Conservation (phyloP, 495 filamentous ascomycete genomes). For the Gamarada debralockiae region DNA sequence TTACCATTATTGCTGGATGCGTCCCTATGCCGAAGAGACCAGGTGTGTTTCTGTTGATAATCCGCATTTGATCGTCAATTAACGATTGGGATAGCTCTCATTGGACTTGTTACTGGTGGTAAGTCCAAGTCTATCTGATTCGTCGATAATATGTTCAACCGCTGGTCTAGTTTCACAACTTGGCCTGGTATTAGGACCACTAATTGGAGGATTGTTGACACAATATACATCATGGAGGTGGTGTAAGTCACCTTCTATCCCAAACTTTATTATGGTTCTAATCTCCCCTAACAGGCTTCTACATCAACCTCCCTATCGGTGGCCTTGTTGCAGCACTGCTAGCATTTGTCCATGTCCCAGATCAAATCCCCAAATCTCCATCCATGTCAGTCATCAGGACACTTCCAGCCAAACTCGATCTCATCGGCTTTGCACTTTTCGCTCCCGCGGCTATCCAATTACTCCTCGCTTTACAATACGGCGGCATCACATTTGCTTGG, state of each 20-base stretch:
- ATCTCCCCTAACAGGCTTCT: conserved; percentile 47
- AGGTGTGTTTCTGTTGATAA: not conserved
- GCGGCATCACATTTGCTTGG: conserved; percentile 39
- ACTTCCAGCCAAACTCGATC: conserved; percentile 33
- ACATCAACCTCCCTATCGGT: conserved; percentile 62
- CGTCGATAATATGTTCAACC: not conserved
- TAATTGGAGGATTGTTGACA: conserved; percentile 62
- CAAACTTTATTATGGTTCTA: not conserved
- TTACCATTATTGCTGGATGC: conserved; percentile 47
- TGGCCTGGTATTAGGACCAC: conserved; percentile 41
- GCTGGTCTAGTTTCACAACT: conserved; percentile 37
- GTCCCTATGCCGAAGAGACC: conserved; percentile 44
- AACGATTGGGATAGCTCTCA: conserved; percentile 35
- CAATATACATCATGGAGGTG: conserved; percentile 45
- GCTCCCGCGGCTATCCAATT: conserved; percentile 32
- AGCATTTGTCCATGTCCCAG: conserved; percentile 28
- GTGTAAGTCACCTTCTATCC: conserved; percentile 41
- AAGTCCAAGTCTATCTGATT: conserved; percentile 30
- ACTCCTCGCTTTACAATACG: conserved; percentile 43
- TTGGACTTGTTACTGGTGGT: conserved; percentile 29
- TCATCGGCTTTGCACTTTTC: conserved; percentile 39
- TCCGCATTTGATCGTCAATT: not conserved
- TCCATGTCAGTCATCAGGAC: not conserved
- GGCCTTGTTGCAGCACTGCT: conserved; percentile 44
- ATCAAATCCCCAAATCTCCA: conserved; percentile 27